phyloP scores from a whole-genome alignment of 139 green algal genomes.

The Edaphochlamys debaryana region DNA sequence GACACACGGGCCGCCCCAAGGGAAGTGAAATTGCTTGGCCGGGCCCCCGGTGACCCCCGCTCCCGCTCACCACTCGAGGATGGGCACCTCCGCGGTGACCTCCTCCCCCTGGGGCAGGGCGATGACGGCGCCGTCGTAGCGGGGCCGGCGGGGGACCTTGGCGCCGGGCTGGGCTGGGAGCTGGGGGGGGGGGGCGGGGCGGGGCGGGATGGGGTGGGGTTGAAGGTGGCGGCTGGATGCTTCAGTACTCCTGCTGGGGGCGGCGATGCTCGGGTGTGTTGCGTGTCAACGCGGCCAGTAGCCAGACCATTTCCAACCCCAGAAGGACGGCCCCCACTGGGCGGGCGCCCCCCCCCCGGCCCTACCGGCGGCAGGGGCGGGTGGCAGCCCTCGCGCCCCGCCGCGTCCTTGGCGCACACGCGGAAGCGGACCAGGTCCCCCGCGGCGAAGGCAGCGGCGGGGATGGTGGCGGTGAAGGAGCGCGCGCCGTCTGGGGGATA shows the following conservation, averaged over 20 bases:
- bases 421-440: conserved; percentile 63
- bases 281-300: too few species aligned
- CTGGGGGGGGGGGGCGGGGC: neutral
- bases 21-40: neutral
- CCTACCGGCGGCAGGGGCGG: neutral
- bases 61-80: conserved; percentile 23
- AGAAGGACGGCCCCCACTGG: neutral
- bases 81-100: conserved; percentile 4
- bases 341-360: neutral
- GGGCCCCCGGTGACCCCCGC: too few species aligned
- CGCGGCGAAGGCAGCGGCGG: conserved; percentile 36
- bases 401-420: conserved; percentile 32
- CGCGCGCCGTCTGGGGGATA: neutral
- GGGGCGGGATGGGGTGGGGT: too few species aligned
- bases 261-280: too few species aligned
- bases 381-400: neutral
- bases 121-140: neutral
- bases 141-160: neutral
- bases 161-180: neutral
- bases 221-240: too few species aligned
- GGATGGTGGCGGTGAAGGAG: conserved; percentile 47
- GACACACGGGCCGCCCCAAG: neutral
- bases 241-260: too few species aligned
- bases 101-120: neutral
- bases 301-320: too few species aligned